These are phyloP conservation scores for Acorus calamus DNA, from an alignment of 106 monocot genomes.

Conservation along the genomic window DNA sequence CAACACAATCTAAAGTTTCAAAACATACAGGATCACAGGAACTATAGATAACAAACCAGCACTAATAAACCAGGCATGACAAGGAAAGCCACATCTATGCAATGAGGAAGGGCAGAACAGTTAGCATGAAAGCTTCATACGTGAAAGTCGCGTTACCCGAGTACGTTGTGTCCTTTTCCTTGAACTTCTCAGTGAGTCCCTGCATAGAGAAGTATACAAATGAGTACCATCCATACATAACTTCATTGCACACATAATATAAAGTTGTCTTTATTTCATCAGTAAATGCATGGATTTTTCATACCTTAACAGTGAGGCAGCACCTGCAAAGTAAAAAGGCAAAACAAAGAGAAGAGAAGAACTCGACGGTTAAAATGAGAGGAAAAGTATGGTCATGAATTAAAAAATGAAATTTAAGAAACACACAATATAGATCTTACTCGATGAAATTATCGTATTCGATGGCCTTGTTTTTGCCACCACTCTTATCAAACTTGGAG, in stretches of 20 bases:
- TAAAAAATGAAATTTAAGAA: no score
- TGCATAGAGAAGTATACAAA: not conserved
- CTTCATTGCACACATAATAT: no score
- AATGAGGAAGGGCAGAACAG: slow-evolving; percentile 82
- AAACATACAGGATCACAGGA: not conserved
- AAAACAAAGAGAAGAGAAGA: not conserved
- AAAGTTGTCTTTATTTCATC: not conserved
- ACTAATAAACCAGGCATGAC: no score
- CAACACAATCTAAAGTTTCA: slow-evolving; percentile 4
- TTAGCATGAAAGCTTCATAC: slow-evolving; percentile 84
- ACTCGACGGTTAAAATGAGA: not conserved
- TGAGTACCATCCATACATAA: no score
- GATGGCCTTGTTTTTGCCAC: slow-evolving; percentile 63
- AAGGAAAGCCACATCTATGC: slow-evolving; percentile 22
- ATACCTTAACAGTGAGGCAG: slow-evolving; percentile 68
- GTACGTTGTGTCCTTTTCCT: slow-evolving; percentile 63
- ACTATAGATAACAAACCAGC: no score
- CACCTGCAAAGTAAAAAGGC: slow-evolving; percentile 18
- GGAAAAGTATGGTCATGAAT: no score
- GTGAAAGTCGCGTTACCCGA: slow-evolving; percentile 71
- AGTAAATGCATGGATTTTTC: not conserved
- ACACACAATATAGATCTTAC: slow-evolving; percentile 25
- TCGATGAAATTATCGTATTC: slow-evolving; percentile 99
- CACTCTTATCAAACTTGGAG: slow-evolving; percentile 77
- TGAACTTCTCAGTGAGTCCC: slow-evolving; percentile 89